Evolutionary conservation across 2,329 filamentous ascomycete species (phyloP).

Genomic region (Juglanconis oblonga): DNA sequence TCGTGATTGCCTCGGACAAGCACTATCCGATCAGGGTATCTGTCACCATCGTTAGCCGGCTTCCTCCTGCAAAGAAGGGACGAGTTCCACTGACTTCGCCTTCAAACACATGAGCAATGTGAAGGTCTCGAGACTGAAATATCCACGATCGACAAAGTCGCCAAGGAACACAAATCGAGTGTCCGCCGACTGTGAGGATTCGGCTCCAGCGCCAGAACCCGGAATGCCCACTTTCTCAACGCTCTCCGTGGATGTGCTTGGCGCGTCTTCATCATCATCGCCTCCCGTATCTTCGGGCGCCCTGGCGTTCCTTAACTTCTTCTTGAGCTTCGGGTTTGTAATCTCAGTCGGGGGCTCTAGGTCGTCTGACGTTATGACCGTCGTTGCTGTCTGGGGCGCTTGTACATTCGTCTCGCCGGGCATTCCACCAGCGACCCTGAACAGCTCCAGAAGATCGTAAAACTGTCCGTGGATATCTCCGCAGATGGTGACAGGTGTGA

Average conservation of each 20-base stretch:
- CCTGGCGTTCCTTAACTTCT: conserved; percentile 72
- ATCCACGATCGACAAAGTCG: conserved; percentile 95
- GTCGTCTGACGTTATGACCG: conserved; percentile 83
- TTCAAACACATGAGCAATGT: conserved; percentile 96
- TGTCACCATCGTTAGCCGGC: conserved; percentile 31
- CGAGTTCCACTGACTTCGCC: conserved; percentile 47
- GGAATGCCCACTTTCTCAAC: conserved; percentile 35
- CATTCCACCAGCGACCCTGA: conserved; percentile 95
- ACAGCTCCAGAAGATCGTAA: conserved; percentile 95
- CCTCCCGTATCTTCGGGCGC: conserved; percentile 31
- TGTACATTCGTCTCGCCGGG: conserved; percentile 76
- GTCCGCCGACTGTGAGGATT: conserved; percentile 46
- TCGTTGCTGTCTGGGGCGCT: conserved; percentile 64
- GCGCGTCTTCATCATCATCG: conserved; percentile 47
- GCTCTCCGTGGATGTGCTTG: conserved; percentile 44
- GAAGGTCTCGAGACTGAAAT: conserved; percentile 98
- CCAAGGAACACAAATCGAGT: conserved; percentile 64
- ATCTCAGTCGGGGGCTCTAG: conserved; percentile 89
- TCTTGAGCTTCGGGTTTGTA: conserved; percentile 80
- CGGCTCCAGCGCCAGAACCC: conserved; percentile 33
- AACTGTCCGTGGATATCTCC: conserved; percentile 99
- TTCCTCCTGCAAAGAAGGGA: not conserved
- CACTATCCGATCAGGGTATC: conserved; percentile 93
- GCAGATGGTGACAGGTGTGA: conserved; percentile 93
- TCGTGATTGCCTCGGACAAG: conserved; percentile 98